phyloP scores from a whole-genome alignment of 2,329 filamentous ascomycete species.

The Fusarium sp. region DNA sequence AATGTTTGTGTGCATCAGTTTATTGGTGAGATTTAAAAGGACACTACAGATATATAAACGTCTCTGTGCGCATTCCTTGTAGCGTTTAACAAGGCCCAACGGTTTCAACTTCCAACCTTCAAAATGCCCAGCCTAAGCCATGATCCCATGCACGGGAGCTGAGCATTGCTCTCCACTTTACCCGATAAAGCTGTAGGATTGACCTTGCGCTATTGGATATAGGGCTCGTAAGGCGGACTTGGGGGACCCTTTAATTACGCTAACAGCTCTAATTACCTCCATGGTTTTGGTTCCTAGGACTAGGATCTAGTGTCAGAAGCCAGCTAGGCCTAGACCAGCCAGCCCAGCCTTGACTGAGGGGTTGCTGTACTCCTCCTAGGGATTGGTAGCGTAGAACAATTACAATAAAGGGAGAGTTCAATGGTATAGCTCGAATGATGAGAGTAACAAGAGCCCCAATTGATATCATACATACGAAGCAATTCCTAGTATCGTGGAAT shows the following conservation, averaged over 20 bases:
- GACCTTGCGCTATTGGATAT: constrained; percentile 21
- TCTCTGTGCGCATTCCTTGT: constrained; percentile 18
- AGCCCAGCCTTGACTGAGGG: constrained; percentile 38
- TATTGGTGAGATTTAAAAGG: background rate
- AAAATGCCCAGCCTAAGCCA: constrained; percentile 17
- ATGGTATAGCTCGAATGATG: background rate
- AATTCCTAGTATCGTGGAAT: background rate
- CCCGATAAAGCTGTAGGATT: constrained; percentile 22
- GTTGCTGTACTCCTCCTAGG: background rate
- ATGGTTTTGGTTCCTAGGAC: constrained; percentile 11
- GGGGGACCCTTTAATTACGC: constrained; percentile 41
- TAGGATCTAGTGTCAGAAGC: constrained; percentile 1
- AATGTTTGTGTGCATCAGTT: background rate
- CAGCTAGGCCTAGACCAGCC: constrained; percentile 1
- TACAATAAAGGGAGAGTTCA: background rate
- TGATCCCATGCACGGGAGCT: constrained; percentile 27
- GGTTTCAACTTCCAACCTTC: constrained; percentile 23
- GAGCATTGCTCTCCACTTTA: constrained; percentile 30
- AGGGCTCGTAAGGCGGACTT: constrained; percentile 33
- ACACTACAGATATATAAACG: constrained; percentile 6
- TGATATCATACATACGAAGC: background rate
- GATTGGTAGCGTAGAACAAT: background rate
- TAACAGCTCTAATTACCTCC: constrained; percentile 32
- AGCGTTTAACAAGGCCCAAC: constrained; percentile 20
- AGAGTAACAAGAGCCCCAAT: background rate